Percentiles rank a stretch among this genome's conserved stretches.
Evolutionary conservation across 208 protist genomes (phyloP).

Genomic region (Wallacemonas sp.): DNA sequence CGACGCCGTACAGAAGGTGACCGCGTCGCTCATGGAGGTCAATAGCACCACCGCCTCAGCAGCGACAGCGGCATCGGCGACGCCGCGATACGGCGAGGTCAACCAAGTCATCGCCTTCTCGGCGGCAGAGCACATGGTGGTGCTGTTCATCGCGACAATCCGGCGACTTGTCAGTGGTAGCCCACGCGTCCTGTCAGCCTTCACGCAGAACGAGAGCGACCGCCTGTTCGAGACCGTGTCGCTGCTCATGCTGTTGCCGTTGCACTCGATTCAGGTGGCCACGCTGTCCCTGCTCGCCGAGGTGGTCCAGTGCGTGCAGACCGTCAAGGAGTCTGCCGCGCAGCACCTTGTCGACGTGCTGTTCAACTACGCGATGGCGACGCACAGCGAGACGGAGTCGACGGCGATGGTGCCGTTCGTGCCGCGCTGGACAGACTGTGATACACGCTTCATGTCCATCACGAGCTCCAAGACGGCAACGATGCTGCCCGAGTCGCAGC

Average conservation of each 20-base stretch:
- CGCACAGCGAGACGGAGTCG: conserved; percentile 5
- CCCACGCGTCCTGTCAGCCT: background rate
- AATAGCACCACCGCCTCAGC: conserved; percentile 20
- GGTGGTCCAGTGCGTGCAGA: conserved; percentile 72
- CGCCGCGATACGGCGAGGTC: conserved; percentile 27
- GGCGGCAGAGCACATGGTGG: conserved; percentile 73
- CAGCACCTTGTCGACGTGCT: conserved; percentile 66
- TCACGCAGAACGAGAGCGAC: conserved; percentile 11
- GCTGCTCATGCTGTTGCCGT: conserved; percentile 79
- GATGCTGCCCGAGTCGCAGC: conserved; percentile 83
- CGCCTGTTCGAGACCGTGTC: conserved; percentile 74
- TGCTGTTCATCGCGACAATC: conserved; percentile 78
- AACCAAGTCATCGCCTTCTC: conserved; percentile 64
- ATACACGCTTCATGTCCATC: conserved; percentile 77
- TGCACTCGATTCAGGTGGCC: conserved; percentile 83
- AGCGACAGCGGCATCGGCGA: conserved; percentile 24
- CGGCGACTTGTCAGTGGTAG: conserved; percentile 55
- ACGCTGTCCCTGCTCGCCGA: conserved; percentile 82
- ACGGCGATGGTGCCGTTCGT: conserved; percentile 65
- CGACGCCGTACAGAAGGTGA: conserved; percentile 66
- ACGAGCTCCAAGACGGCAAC: conserved; percentile 63
- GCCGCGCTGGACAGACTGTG: conserved; percentile 79
- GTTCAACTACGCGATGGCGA: conserved; percentile 71
- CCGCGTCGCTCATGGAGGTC: conserved; percentile 69
- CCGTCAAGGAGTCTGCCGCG: conserved; percentile 28